Evolutionary conservation across 495 filamentous ascomycete genomes (phyloP), one percentile per base, ranked within the genome.

Genomic region (Aspergillus taichungensis): DNA sequence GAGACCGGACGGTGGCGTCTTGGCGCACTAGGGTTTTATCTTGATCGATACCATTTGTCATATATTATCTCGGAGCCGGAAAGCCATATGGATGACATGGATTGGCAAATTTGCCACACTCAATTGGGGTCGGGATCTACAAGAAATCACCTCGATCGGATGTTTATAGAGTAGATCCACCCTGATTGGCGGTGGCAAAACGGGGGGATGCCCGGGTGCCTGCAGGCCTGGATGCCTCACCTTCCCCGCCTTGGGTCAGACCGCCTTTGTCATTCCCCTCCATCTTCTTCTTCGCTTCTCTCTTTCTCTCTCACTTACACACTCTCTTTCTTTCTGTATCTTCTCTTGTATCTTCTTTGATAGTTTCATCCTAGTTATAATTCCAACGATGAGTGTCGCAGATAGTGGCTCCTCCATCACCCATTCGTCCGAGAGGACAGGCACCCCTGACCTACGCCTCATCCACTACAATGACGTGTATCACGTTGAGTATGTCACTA

Each of bases 391-490:
- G 39, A 36, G 38, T 13, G 37, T 65, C 12, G 54, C 63, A 13
- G 53, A 47, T 10, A 64, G 66, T 51, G 68, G 68, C 37, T 47
- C 63, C 8, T 65, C 69, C 44, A 54, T 69, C 45, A 84, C 75
- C 7, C 78, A 76, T 57, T 63, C 69, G 40, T 79, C 75, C 13
- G 70, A 71, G 8, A 64, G 63, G 6, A 64, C 60, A 11, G 72
- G 71, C 13, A 59, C 76, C 27, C 87, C 87, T 12, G 84, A 85
- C 63, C 67, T 94, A 24, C 79, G 89, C 27, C 59, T 95, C 28
- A 67, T 94, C 38, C 89, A 95, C 69, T 95, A 82, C 70, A 95
- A 95, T 64, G 88, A 95, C 63, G 87, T 85, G 41, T 95, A 95
- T 62, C 89, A 95, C 50, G 76, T 95, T 39, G 86, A 92, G 72